Evolutionary conservation across 2,329 filamentous ascomycete genomes (phyloP).

Genomic region (Septoria petroselini): DNA sequence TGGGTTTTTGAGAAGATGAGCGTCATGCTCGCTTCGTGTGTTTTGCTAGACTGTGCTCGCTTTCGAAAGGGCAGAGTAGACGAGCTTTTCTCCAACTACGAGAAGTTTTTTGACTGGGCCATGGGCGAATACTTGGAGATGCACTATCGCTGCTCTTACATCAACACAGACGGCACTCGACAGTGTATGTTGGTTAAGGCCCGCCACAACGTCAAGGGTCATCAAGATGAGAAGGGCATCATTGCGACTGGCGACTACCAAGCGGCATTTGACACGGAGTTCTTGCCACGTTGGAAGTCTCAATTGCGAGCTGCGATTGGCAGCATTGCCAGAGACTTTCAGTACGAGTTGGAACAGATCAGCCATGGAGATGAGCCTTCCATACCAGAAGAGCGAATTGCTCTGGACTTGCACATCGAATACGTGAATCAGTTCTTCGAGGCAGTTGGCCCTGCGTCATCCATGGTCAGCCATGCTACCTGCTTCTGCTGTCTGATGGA

Average conservation of each 20-base stretch:
- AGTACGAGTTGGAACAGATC: constrained; percentile 34
- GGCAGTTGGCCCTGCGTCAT: constrained; percentile 40
- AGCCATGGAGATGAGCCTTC: constrained; percentile 30
- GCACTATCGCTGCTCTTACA: constrained; percentile 49
- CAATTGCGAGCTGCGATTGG: constrained; percentile 34
- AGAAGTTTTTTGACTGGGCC: constrained; percentile 44
- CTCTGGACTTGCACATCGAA: constrained; percentile 33
- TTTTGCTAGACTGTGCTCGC: constrained; percentile 48
- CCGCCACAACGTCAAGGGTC: constrained; percentile 37
- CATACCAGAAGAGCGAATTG: constrained; percentile 35
- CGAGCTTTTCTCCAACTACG: constrained; percentile 44
- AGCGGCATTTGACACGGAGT: constrained; percentile 39
- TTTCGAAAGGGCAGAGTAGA: constrained; percentile 40
- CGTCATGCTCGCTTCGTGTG: constrained; percentile 51
- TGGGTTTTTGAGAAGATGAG: constrained; percentile 48
- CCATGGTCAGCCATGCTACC: constrained; percentile 38
- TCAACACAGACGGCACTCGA: constrained; percentile 33
- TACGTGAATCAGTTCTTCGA: constrained; percentile 40
- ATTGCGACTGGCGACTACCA: constrained; percentile 44
- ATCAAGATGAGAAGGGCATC: constrained; percentile 47
- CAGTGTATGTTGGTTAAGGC: constrained; percentile 37
- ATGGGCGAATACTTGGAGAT: constrained; percentile 47
- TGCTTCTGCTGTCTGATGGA: constrained; percentile 50
- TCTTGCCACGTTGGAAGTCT: constrained; percentile 31
- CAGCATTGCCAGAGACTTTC: constrained; percentile 34